Conservation (phyloP, 2,329 filamentous ascomycete genomes). For the Stagonosporopsis tanaceti region DNA sequence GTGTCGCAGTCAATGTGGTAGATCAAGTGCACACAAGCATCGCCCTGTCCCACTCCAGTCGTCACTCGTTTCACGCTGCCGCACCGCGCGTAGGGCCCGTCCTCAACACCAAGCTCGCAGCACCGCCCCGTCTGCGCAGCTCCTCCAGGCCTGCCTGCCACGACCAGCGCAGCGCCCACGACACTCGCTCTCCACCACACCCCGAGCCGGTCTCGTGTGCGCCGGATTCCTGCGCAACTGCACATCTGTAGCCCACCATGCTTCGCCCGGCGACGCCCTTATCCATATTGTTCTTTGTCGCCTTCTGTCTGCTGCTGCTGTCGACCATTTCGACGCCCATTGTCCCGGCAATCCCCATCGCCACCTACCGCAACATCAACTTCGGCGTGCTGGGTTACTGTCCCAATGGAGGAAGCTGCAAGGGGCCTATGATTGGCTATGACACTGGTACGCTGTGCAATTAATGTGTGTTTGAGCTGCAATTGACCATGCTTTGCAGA, state of each 20-base stretch:
- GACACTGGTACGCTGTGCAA: constrained; percentile 70
- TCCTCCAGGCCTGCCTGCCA: constrained; percentile 7
- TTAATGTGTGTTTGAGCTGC: constrained; percentile 3
- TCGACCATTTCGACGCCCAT: constrained; percentile 92
- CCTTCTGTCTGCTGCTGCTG: constrained; percentile 85
- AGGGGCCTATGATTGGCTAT: constrained; percentile 82
- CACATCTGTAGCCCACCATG: constrained; percentile 63
- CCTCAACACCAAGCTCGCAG: constrained; percentile 28
- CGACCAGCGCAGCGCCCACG: constrained; percentile 18
- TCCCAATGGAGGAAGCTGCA: constrained; percentile 67
- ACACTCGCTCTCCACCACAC: constrained; percentile 26
- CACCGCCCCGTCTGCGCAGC: constrained; percentile 16
- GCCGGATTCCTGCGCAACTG: constrained; percentile 35
- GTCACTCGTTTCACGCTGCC: constrained; percentile 42
- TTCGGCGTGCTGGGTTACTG: constrained; percentile 97
- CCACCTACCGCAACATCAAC: constrained; percentile 75
- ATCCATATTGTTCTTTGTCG: constrained; percentile 81
- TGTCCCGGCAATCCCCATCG: constrained; percentile 83
- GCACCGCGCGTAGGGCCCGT: constrained; percentile 35
- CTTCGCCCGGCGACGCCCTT: constrained; percentile 92
- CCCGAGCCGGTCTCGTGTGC: constrained; percentile 41
- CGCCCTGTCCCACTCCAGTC: constrained; percentile 31
- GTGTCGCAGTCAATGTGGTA: constrained; percentile 24
- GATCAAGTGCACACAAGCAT: constrained; percentile 35
- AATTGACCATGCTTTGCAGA: constrained; percentile 48